A percentile compares a stretch with the other conserved stretches of the same genome.
Conservation (phyloP, 805 yeast genomes). For the Lipomyces sp. region DNA sequence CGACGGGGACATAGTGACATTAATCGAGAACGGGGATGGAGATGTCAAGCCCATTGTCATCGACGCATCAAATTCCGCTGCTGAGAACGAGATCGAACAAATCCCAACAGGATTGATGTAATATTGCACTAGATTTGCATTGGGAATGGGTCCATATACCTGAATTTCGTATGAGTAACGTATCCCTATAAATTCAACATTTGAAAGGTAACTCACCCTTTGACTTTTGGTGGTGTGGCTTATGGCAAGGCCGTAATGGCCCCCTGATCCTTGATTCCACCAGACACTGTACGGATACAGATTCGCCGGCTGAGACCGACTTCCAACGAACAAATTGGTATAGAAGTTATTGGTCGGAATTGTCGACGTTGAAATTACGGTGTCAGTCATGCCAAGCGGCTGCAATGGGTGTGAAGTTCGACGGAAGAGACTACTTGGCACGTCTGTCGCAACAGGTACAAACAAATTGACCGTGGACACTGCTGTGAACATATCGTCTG, state of each 20-base stretch:
- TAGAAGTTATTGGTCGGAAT: constrained; percentile 79
- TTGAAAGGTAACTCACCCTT: constrained; percentile 41
- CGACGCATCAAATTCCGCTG: constrained; percentile 53
- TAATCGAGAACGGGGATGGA: constrained; percentile 38
- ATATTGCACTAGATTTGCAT: constrained; percentile 51
- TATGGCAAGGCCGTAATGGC: constrained; percentile 61
- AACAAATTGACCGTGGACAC: constrained; percentile 16
- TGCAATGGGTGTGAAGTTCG: constrained; percentile 25
- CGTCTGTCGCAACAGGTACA: constrained; percentile 27
- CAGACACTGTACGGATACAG: constrained; percentile 71
- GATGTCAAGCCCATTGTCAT: constrained; percentile 40
- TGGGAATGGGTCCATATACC: constrained; percentile 54
- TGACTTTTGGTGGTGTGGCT: constrained; percentile 57
- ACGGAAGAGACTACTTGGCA: constrained; percentile 23
- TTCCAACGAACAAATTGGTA: constrained; percentile 63
- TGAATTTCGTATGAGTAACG: background rate
- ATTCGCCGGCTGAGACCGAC: constrained; percentile 60
- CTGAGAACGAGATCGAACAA: constrained; percentile 61
- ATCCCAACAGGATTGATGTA: constrained; percentile 62
- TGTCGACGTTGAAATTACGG: constrained; percentile 48
- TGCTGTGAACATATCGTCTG: background rate
- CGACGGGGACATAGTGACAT: constrained; percentile 28
- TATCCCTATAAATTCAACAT: background rate
- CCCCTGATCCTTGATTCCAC: constrained; percentile 54
- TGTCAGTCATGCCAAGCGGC: constrained; percentile 21